Evolutionary conservation across 768 basidiomycete species (phyloP).

Genomic region (Kwoniella sp.): DNA sequence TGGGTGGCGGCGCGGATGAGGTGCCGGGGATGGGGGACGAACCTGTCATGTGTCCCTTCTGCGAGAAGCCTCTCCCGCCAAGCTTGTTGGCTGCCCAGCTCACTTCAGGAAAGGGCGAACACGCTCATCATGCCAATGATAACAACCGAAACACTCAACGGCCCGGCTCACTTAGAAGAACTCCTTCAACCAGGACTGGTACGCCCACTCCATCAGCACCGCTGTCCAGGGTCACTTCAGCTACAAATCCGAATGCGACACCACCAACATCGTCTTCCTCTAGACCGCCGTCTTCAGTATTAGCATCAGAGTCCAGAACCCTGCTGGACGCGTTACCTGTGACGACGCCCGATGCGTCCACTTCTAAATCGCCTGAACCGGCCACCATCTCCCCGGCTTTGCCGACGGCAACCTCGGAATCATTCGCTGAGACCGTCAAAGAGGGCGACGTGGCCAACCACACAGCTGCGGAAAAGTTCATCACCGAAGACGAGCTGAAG

Average conservation of each 20-base stretch:
- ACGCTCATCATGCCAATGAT: neutral
- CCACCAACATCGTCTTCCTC: neutral
- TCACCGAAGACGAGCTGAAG: conserved; percentile 37
- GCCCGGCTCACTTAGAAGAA: conserved; percentile 8
- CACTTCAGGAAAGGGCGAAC: conserved; percentile 14
- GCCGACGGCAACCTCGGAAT: conserved; percentile 23
- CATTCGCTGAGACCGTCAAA: conserved; percentile 21
- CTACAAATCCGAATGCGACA: neutral
- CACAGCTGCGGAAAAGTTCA: conserved; percentile 25
- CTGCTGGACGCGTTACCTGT: conserved; percentile 27
- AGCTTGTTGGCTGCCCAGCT: conserved; percentile 34
- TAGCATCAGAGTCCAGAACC: neutral
- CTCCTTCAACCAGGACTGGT: conserved; percentile 10
- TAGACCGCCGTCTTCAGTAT: neutral
- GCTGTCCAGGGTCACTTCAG: conserved; percentile 14
- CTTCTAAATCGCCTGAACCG: neutral
- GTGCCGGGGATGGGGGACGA: conserved; percentile 50
- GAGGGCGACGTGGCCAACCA: conserved; percentile 38
- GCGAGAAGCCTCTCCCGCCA: conserved; percentile 47
- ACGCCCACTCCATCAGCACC: conserved; percentile 11
- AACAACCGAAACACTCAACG: neutral
- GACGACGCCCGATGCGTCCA: conserved; percentile 9
- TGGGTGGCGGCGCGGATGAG: too few species aligned
- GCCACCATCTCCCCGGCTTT: neutral
- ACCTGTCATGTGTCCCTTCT: conserved; percentile 51